Conservation (phyloP, 2,329 filamentous ascomycete species). For the Xylariaceae sp. region DNA sequence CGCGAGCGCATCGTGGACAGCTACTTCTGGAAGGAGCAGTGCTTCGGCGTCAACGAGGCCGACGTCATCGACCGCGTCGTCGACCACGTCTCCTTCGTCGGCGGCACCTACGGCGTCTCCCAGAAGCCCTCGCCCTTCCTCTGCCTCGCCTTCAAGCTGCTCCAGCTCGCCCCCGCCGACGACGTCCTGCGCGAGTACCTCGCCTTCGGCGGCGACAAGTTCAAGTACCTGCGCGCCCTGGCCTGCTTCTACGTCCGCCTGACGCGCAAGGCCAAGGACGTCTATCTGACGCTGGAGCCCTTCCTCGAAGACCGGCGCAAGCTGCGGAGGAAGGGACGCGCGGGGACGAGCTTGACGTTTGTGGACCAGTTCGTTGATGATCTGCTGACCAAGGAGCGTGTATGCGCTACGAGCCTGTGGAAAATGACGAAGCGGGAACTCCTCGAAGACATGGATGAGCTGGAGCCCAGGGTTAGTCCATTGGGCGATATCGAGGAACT, state of each 20-base stretch:
- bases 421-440: slow-evolving; percentile 80
- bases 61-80: slow-evolving; percentile 85
- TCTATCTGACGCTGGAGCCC: slow-evolving; percentile 78
- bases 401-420: slow-evolving; percentile 89
- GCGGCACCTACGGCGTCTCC: slow-evolving; percentile 77
- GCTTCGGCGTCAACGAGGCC: slow-evolving; percentile 86
- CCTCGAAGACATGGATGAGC: slow-evolving; percentile 80
- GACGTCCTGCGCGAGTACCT: slow-evolving; percentile 79
- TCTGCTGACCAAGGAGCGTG: slow-evolving; percentile 78
- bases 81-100: slow-evolving; percentile 75
- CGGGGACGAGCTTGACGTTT: slow-evolving; percentile 70
- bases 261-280: slow-evolving; percentile 75
- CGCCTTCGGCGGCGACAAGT: slow-evolving; percentile 66
- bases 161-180: slow-evolving; percentile 79
- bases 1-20: slow-evolving; percentile 92
- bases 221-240: slow-evolving; percentile 84
- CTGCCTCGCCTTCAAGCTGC: slow-evolving; percentile 89
- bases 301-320: slow-evolving; percentile 80
- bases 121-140: slow-evolving; percentile 91
- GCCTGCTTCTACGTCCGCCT: slow-evolving; percentile 92
- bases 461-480: slow-evolving; percentile 82
- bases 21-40: slow-evolving; percentile 99
- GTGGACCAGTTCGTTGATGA: slow-evolving; percentile 95
- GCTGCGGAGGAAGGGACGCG: slow-evolving; percentile 69
- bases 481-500: slow-evolving; percentile 74